Base-by-base conservation (phyloP, 768 basidiomycete species). In the Agrocybe pediades region DNA sequence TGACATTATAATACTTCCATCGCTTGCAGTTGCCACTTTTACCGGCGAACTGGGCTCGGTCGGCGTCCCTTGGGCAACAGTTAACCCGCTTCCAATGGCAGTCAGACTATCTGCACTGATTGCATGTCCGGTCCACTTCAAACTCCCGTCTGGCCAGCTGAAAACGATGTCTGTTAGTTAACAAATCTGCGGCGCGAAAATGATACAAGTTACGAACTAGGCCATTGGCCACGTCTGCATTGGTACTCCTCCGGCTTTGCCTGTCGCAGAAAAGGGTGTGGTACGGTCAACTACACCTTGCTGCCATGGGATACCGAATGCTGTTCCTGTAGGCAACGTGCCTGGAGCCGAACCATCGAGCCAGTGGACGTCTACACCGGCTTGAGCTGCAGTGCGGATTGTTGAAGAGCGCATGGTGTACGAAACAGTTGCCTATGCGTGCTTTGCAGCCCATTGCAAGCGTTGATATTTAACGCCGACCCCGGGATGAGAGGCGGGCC, bases 41-140 rank as follows among this genome's bases (percentile, higher is more conserved):
- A 74, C 70, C 4, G 68, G 71, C 1, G 62, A 58, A 6, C 55
- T 19, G 2, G 73, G 70, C 41, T 74, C 73, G 9, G 62, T 55
- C 1, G 73, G 73, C 17, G 68, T 72, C 24, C 70, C 68, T 17
- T 66, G 64, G 1, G 64, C 55, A 19, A 74, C 23, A 16, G 54
- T 63, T 8, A 74, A 58, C 2, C 51, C 41, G 30, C 30, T 54
- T 29, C 64, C 59, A 11, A 56, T 24, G 23, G 25, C 25, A 23
- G 65, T 65, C 3, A 64, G 61, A 9, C 57, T 49, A 45, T 71
- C 62, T 2, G 68, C 66, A 15, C 66, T 54, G 25, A 74, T 54
- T n/a, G 71, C 64, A 53, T 74, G 73, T 8, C 71, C 73, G 2
- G 71, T 72, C 73, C 73, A 74, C 57, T 74, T 74, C 11, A 74